These are phyloP conservation scores for Kodamaea suecica DNA, from an alignment of 1,139 yeast species.

Conservation along the genomic window DNA sequence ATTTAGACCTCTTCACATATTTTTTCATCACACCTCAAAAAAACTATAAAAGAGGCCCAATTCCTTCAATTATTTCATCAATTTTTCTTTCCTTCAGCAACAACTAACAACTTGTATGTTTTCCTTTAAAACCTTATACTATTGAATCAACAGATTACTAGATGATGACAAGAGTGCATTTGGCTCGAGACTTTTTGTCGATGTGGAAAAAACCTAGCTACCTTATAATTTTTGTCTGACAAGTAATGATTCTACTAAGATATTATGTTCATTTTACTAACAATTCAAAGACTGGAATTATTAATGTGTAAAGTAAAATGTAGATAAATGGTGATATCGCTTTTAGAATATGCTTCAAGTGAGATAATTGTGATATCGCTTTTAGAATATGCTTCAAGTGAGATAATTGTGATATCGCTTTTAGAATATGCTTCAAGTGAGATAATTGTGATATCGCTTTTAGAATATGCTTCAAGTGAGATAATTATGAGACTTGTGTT, in stretches of 20 bases:
- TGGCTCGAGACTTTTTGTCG: slow-evolving; percentile 93
- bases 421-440: too few relatives aligned
- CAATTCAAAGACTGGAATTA: background rate
- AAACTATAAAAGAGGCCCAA: slow-evolving; percentile 7
- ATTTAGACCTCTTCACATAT: too few relatives aligned
- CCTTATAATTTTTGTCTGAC: slow-evolving; percentile 52
- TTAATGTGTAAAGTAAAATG: background rate
- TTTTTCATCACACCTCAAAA: too few relatives aligned
- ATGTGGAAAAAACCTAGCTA: slow-evolving; percentile 93
- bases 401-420: too few relatives aligned
- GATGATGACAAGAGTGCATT: slow-evolving; percentile 93
- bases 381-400: too few relatives aligned
- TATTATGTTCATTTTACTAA: slow-evolving; percentile 4
- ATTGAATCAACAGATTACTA: slow-evolving; percentile 3
- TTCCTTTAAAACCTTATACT: slow-evolving; percentile 4
- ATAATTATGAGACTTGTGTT: too few relatives aligned
- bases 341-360: too few relatives aligned
- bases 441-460: too few relatives aligned
- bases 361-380: too few relatives aligned
- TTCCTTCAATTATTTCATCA: background rate
- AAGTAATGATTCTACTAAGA: slow-evolving; percentile 2
- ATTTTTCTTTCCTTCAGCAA: slow-evolving; percentile 5
- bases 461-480: too few relatives aligned
- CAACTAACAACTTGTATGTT: slow-evolving; percentile 10
- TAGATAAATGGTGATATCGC: background rate